These are phyloP conservation scores for Calonectria honghensis DNA, from an alignment of 2,329 filamentous ascomycete species.

Conservation along the genomic window DNA sequence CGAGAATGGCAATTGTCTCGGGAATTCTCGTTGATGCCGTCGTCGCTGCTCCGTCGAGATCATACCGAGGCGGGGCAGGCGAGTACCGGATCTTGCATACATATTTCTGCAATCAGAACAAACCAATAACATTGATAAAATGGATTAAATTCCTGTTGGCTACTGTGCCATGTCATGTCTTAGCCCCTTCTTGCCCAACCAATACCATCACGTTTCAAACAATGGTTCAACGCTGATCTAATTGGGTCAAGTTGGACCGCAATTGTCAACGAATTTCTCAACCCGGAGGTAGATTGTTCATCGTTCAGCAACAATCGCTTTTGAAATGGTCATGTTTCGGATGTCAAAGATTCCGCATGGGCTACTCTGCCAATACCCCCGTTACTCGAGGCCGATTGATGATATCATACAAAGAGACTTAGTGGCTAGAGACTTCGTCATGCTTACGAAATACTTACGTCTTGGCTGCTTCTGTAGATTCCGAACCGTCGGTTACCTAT, in stretches of 20 bases:
- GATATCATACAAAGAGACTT: not conserved
- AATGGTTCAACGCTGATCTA: not conserved
- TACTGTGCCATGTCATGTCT: not conserved
- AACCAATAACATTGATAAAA: not conserved
- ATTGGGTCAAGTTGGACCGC: too few relatives aligned
- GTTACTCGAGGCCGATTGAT: not conserved
- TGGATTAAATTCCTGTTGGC: conserved; percentile 10
- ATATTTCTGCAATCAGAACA: not conserved
- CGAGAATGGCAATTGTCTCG: conserved; percentile 25
- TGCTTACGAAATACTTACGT: not conserved
- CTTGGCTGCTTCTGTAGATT: not conserved
- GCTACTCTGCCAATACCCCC: too few relatives aligned
- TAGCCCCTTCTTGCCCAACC: not conserved
- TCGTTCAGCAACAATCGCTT: conserved; percentile 10
- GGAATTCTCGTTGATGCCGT: conserved; percentile 4
- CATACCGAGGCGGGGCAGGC: not conserved
- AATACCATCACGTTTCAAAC: conserved; percentile 4
- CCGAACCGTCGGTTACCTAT: not conserved
- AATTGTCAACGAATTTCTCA: conserved; percentile 1
- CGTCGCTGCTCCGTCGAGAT: not conserved
- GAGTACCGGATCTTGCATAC: not conserved
- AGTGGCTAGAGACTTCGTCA: not conserved
- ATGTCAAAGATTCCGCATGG: not conserved
- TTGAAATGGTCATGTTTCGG: conserved; percentile 2
- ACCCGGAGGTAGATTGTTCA: not conserved